Evolutionary conservation across 352 stramenopile genomes (phyloP).

Genomic region (Blastocystis sp.): DNA sequence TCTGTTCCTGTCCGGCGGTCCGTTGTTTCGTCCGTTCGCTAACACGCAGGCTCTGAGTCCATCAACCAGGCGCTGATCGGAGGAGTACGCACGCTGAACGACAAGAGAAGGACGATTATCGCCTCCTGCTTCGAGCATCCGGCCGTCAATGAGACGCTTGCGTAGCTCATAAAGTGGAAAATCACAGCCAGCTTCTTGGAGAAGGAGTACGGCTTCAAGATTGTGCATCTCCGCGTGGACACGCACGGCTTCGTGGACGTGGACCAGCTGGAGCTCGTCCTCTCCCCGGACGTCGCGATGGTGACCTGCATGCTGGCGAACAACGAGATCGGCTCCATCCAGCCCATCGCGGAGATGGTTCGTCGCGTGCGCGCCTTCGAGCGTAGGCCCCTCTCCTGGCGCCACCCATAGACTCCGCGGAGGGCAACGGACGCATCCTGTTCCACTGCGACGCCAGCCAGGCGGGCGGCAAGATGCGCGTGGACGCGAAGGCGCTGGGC

Average conservation of each 20-base stretch:
- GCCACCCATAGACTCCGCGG: background rate
- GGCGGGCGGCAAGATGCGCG: constrained; percentile 87
- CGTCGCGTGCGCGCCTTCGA: constrained; percentile 73
- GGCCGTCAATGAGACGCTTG: constrained; percentile 82
- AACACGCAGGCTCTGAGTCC: constrained; percentile 46
- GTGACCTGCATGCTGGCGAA: constrained; percentile 97
- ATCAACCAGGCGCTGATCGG: constrained; percentile 67
- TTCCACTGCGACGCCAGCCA: constrained; percentile 95
- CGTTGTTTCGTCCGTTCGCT: background rate
- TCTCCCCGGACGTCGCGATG: constrained; percentile 82
- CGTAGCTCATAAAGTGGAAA: constrained; percentile 22
- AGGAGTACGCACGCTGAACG: constrained; percentile 42
- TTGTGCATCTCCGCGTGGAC: constrained; percentile 79
- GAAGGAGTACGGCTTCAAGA: constrained; percentile 71
- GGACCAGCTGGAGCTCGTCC: constrained; percentile 79
- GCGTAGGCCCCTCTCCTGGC: background rate
- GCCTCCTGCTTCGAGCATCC: constrained; percentile 89
- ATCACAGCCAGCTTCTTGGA: constrained; percentile 52
- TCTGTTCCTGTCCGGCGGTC: constrained; percentile 70
- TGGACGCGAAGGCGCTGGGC: constrained; percentile 79
- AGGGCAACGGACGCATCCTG: constrained; percentile 75
- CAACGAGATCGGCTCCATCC: constrained; percentile 92
- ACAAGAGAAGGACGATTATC: constrained; percentile 74
- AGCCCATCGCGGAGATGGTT: constrained; percentile 86
- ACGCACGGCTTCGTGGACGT: constrained; percentile 76